Percentiles rank a stretch among this genome's conserved stretches.
Conservation (phyloP, 805 yeast species). For the Blastobotrys parvus region DNA sequence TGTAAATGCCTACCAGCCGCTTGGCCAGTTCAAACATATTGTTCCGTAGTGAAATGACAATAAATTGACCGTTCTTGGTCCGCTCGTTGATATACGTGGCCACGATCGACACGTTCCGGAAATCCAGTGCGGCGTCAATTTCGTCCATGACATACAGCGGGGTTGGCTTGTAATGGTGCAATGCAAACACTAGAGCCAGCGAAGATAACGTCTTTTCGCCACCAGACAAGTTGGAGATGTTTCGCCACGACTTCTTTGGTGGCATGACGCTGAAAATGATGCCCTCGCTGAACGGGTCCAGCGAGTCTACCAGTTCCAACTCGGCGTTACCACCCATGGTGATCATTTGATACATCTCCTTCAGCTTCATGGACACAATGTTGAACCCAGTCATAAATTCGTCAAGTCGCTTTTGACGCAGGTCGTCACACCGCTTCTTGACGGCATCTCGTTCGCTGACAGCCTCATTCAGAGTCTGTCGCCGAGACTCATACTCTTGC, state of each 20-base stretch:
- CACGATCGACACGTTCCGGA: slow-evolving; percentile 92
- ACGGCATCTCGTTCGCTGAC: slow-evolving; percentile 57
- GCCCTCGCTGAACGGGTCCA: slow-evolving; percentile 98
- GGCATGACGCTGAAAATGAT: slow-evolving; percentile 97
- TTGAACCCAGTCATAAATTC: slow-evolving; percentile 94
- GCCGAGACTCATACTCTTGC: slow-evolving; percentile 54
- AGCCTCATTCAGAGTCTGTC: slow-evolving; percentile 58
- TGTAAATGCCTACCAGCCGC: slow-evolving; percentile 91
- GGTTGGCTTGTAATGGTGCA: slow-evolving; percentile 93
- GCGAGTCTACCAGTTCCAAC: slow-evolving; percentile 84
- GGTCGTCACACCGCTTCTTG: slow-evolving; percentile 53
- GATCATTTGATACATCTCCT: slow-evolving; percentile 97
- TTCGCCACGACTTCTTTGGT: slow-evolving; percentile 96
- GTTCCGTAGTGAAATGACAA: slow-evolving; percentile 89
- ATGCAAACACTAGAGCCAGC: slow-evolving; percentile 88
- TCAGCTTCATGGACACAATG: slow-evolving; percentile 74
- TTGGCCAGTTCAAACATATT: slow-evolving; percentile 97
- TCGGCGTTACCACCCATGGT: slow-evolving; percentile 99
- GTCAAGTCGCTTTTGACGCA: slow-evolving; percentile 64
- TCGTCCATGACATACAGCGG: slow-evolving; percentile 98
- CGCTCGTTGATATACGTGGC: slow-evolving; percentile 95
- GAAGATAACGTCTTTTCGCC: slow-evolving; percentile 97
- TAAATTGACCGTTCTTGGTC: slow-evolving; percentile 92
- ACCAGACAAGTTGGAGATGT: slow-evolving; percentile 89
- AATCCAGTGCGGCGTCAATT: slow-evolving; percentile 97